Evolutionary conservation across 805 yeast genomes (phyloP).

Genomic region (Starmerella apis): DNA sequence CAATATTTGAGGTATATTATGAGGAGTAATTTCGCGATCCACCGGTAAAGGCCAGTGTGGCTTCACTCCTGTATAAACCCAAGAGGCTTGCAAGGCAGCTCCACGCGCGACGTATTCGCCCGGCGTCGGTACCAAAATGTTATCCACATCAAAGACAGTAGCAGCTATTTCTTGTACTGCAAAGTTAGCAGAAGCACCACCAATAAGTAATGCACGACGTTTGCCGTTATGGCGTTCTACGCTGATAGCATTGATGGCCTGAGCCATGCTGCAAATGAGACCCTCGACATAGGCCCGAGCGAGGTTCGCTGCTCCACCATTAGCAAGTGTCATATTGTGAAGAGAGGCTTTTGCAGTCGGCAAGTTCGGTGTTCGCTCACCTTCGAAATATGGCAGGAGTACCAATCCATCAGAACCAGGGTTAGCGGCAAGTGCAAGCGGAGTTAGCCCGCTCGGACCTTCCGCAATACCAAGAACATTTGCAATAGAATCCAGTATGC

Average conservation of each 20-base stretch:
- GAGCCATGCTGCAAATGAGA: constrained; percentile 25
- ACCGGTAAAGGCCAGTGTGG: constrained; percentile 24
- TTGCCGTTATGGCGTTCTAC: constrained; percentile 4
- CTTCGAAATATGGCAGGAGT: constrained; percentile 26
- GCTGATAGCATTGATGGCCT: constrained; percentile 21
- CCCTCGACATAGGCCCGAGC: constrained; percentile 26
- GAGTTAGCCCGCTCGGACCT: constrained; percentile 18
- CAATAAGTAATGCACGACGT: constrained; percentile 23
- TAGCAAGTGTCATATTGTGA: constrained; percentile 23
- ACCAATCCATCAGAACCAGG: constrained; percentile 24
- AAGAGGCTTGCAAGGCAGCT: constrained; percentile 27
- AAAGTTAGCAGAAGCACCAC: constrained; percentile 25
- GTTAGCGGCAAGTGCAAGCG: constrained; percentile 19
- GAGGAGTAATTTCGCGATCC: constrained; percentile 14
- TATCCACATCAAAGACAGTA: constrained; percentile 19
- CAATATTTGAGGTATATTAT: constrained; percentile 9
- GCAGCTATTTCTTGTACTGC: constrained; percentile 25
- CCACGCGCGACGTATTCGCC: constrained; percentile 27
- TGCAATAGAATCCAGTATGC: constrained; percentile 21
- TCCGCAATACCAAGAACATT: constrained; percentile 9
- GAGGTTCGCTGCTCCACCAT: constrained; percentile 17
- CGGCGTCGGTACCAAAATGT: constrained; percentile 19
- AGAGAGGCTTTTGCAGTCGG: constrained; percentile 24
- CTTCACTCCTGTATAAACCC: constrained; percentile 21
- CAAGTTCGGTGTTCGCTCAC: constrained; percentile 28